Evolutionary conservation across 2,329 filamentous ascomycete genomes (phyloP), one percentile per base, ranked within the genome.

Genomic region (Penicillium sp.): DNA sequence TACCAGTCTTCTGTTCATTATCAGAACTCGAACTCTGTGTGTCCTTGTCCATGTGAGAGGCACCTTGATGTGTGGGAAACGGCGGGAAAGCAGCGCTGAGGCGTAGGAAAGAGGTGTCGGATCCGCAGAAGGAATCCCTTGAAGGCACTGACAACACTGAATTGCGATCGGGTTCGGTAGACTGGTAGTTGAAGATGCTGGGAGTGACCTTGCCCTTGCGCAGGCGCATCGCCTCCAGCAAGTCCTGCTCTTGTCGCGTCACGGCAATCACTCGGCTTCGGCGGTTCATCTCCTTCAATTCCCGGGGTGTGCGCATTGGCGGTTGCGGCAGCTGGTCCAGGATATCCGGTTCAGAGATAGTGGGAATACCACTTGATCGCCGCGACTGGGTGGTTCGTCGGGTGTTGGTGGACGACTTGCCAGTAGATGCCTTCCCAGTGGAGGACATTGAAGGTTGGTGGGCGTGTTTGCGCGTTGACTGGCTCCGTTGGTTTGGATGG

Each of bases 171-270:
- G 63, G 53, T 26, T 70, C 71, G 14, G 43, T 6, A 8, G 31
- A 33, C 11, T 19, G 41, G 16, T 56, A 57, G 16, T 71, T 62
- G 60, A 71, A 73, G 26, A 79, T 70, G 59, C 74, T 75, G 21
- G 78, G 73, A 3, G 76, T 75, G 64, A 82, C 77, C 39, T 73
- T 75, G 49, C 79, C 78, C 60, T 78, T 74, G 48, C 80, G 80
- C 51, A 75, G 70, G 53, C 81, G 73, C 69, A 84, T 77, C 2
- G 80, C 78, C 62, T 80, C 80, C 3, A 84, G 68, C 1, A 83
- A 71, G 41, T 77, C 73, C 58, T 83, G 79, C 67, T 84, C 81
- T 64, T 83, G 80, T 53, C 79, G 72, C 0, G 81, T 84, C 26
- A 84, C 81, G 14, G 79, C 77, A 70, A 84, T 82, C 21, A 82